Base-by-base conservation (phyloP, 2,329 filamentous ascomycete genomes). In the Botryotinia narcissicola region DNA sequence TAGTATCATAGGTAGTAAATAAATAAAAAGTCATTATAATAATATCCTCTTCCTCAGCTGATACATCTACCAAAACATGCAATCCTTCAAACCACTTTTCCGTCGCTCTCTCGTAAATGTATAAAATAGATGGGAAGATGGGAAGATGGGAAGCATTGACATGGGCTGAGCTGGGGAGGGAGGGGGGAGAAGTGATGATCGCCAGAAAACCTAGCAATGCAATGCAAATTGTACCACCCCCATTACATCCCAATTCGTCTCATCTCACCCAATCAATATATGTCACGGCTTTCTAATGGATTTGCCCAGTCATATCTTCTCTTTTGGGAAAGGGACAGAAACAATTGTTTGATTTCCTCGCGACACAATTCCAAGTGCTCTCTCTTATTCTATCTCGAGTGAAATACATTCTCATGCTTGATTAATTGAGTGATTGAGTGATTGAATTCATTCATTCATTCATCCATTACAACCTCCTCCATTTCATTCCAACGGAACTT, bases 141-240 rank as follows among this genome's bases (percentile, higher is more conserved):
- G 32, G 32, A 32, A 40, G 44, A 67, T 40, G 25, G 25, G 64
- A 40, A 54, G 64, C 46, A 67, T 67, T 67, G 64, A 67, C 64
- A 67, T 67, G 64, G 46, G 46, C 64, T 67, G 64, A 67, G 32
- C 64, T 67, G 32, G 46, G 29, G 29, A 35, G 57, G 57, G 57
- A 18, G 37, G 37, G 61, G 63, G 44, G 22, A 12, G 14, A 25
- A 40, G 25, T 67, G 46, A 54, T 67, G 46, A 67, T 67, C 64
- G 64, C 16, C 64, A 67, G 4, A 48, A n/a, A 48, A 51, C 44
- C 63, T n/a, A 66, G 44, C 32, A 66, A 66, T 44, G 63, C 37
- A 64, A 35, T 20, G n/a, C n/a, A 54, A 64, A 64, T 44, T 44
- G 42, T 66, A 64, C 25, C 22, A 54, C 40, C 46, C 51, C 46